These are phyloP conservation scores for Nidula niveotomentosa DNA, from an alignment of 1,284 basidiomycete species.

Conservation along the genomic window DNA sequence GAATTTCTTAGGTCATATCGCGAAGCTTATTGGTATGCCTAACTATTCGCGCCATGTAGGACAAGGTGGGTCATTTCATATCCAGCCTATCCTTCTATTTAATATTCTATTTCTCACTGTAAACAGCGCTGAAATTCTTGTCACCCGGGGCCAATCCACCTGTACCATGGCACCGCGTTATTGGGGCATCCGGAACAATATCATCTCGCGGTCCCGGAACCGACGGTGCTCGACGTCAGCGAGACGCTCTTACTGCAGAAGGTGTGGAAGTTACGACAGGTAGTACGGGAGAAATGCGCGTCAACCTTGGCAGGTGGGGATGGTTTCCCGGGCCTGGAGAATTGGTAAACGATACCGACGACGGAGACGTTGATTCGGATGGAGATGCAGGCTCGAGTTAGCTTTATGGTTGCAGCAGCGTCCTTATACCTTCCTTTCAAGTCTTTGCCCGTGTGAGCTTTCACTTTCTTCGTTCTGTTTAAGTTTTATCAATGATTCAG, in stretches of 20 bases:
- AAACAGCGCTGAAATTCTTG: conserved; percentile 66
- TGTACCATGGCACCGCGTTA: conserved; percentile 76
- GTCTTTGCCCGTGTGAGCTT: no score
- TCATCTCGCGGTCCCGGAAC: conserved; percentile 80
- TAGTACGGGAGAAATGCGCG: conserved; percentile 37
- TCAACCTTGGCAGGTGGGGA: conserved; percentile 37
- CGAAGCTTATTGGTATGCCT: conserved; percentile 83
- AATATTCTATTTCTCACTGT: background rate
- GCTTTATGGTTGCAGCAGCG: background rate
- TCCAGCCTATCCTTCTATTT: background rate
- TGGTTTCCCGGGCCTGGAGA: conserved; percentile 40
- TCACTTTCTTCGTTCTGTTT: no score
- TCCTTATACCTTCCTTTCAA: no score
- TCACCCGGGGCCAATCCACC: conserved; percentile 56
- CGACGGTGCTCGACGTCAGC: conserved; percentile 61
- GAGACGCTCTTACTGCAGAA: conserved; percentile 66
- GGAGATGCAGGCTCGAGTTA: background rate
- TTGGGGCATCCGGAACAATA: conserved; percentile 67
- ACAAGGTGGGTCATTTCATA: conserved; percentile 56
- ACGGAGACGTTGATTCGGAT: background rate
- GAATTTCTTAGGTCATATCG: conserved; percentile 65
- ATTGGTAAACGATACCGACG: conserved; percentile 1
- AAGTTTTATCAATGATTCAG: no score
- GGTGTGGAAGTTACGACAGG: conserved; percentile 63
- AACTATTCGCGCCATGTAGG: conserved; percentile 83